Base-by-base conservation (phyloP, 2,329 filamentous ascomycete species). In the Trichoderma koningii region DNA sequence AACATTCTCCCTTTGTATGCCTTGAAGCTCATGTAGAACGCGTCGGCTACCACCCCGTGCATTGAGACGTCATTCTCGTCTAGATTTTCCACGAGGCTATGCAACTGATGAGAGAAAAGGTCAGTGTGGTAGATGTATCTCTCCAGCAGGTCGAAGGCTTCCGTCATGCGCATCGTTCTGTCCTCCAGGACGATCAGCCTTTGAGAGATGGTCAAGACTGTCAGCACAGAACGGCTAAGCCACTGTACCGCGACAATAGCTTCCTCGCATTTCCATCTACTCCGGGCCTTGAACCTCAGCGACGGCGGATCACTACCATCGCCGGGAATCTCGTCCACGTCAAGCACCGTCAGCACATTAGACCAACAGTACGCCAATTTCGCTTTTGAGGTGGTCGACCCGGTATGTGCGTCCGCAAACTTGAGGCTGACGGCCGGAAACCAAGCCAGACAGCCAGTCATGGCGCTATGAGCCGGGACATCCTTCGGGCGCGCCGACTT, bases 281-380 rank as follows among this genome's bases (percentile, higher is more conserved):
- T 96, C 64, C 93, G 87, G 3, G 92, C 85, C 72, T 85, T 88
- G 77, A 99, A 99, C 51, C 85, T 86, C 23, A 98, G 85, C 53
- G 83, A 88, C 1, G 92, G 86, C 3, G 91, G 91, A 69, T 94
- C 90, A 68, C 87, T 88, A 69, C 92, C 88, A 15, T 87, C 84
- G 0, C 84, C 78, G 21, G 84, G 83, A 14, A 88, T 81, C 70
- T 95, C 90, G 59, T 94, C 88, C 12, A 98, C 87, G 68, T 99
- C 95, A 26, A 99, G 80, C 5, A 99, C 89, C 0, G 93, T 98
- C 69, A 99, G 80, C n/a, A 98, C 87, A 72, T 98, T 98, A 2
- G 95, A 98, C 95, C 95, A 99, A 76, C 93, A 97, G 78, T 99
- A 99, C 0, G 92, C 94, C 19, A 99, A 84, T 76, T 99, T 98